Conservation (phyloP, 768 basidiomycete genomes). For the Suillus cothurnatus region DNA sequence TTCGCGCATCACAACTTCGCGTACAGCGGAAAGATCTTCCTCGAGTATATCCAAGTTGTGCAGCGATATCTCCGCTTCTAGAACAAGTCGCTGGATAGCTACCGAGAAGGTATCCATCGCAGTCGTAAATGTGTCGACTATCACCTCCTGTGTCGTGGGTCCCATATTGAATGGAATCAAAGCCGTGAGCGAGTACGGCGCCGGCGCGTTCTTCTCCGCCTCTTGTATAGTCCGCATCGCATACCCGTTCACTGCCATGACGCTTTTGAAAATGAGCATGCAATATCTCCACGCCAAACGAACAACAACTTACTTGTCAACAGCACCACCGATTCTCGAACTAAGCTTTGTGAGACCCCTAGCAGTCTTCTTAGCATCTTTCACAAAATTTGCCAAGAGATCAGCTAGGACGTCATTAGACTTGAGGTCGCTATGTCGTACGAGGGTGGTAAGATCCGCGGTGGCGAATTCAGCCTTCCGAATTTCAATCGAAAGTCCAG, state of each 20-base stretch:
- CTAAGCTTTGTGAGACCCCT: conserved; percentile 62
- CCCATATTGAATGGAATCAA: conserved; percentile 43
- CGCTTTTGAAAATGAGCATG: not conserved
- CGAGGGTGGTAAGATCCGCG: conserved; percentile 62
- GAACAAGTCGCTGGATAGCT: conserved; percentile 54
- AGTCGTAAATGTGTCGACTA: conserved; percentile 56
- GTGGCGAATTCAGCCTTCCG: conserved; percentile 82
- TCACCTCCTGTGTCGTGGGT: conserved; percentile 44
- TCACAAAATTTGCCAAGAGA: conserved; percentile 53
- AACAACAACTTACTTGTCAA: conserved; percentile 61
- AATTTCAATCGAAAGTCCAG: conserved; percentile 64
- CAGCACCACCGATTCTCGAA: conserved; percentile 69
- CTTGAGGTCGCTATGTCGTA: conserved; percentile 62
- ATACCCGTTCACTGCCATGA: conserved; percentile 60
- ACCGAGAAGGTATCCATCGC: conserved; percentile 62
- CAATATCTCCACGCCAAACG: not conserved
- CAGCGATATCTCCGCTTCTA: conserved; percentile 66
- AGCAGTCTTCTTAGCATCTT: conserved; percentile 62
- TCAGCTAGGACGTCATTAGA: conserved; percentile 60
- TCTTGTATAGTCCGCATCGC: conserved; percentile 59
- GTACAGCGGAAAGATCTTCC: conserved; percentile 53
- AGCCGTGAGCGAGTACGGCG: conserved; percentile 31
- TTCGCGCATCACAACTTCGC: conserved; percentile 64
- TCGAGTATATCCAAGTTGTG: conserved; percentile 64
- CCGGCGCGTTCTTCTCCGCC: conserved; percentile 30